Evolutionary conservation across 192 early-diverging fungal species (phyloP), one percentile per base, ranked within the genome.

Genomic region (Entophlyctis helioformis): DNA sequence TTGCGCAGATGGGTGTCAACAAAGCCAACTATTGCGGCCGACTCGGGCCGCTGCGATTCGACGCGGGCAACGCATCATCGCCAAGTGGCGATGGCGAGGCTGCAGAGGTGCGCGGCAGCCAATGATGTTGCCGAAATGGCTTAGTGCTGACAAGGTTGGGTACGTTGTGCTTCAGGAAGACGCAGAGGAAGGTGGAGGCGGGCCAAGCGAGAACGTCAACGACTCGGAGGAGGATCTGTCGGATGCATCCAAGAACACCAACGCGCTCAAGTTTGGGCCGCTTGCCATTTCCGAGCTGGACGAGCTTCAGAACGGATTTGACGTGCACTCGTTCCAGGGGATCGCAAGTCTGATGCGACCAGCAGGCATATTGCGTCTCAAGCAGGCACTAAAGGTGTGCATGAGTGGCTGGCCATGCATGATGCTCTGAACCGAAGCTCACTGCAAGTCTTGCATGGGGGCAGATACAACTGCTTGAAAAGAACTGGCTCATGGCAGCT

Each of bases 211-310:
- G n/a, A n/a, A n/a, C n/a, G n/a, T n/a, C n/a, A n/a, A n/a, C n/a
- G n/a, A n/a, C n/a, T n/a, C n/a, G n/a, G n/a, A n/a, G n/a, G n/a
- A n/a, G n/a, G n/a, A n/a, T n/a, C n/a, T n/a, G n/a, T n/a, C n/a
- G n/a, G n/a, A n/a, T n/a, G n/a, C n/a, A n/a, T n/a, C n/a, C n/a
- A n/a, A 48, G 21, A n/a, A 31, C 29, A 4, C 29, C 4, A 31
- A 31, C 29, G 11, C 11, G 6, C 4, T 31, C 6, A 31, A 31
- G 29, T 64, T 57, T 39, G 66, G 66, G 0, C 60, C 62, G 2
- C 48, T 75, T 5, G 72, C 72, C 6, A 60, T 71, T 33, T 40
- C 50, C 2, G 72, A 75, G 47, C 40, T 75, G 31, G 72, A 75
- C 42, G 67, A 70, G 20, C 21, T 40, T 4, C 29, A 31, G 29